These are phyloP conservation scores for Talaromyces nanjingensis DNA, from an alignment of 495 filamentous ascomycete genomes.

Conservation along the genomic window DNA sequence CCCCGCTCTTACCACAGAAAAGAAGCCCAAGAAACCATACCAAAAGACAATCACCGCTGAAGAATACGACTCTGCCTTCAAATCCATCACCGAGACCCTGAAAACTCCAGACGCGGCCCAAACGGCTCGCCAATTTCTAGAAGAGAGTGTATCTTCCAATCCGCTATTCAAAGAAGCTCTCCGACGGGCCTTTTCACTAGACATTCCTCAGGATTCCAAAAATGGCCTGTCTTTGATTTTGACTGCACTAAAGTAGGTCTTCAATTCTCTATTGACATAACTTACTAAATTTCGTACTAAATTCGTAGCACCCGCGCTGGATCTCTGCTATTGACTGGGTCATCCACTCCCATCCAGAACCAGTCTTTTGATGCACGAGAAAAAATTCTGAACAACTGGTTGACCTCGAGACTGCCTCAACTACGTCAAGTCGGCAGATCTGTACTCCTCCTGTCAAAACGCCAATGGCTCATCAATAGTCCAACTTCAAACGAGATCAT, in stretches of 20 bases:
- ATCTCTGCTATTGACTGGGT: constrained; percentile 60
- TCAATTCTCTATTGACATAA: neutral
- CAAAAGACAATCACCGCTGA: constrained; percentile 27
- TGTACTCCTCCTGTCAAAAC: constrained; percentile 47
- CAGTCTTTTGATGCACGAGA: constrained; percentile 56
- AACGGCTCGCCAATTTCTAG: constrained; percentile 36
- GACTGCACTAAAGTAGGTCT: constrained; percentile 46
- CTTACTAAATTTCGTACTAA: constrained; percentile 8
- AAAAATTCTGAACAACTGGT: constrained; percentile 54
- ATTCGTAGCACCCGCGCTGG: constrained; percentile 63
- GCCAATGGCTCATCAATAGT: constrained; percentile 52
- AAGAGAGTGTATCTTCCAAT: constrained; percentile 42
- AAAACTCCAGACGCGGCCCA: constrained; percentile 22
- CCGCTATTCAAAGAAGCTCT: constrained; percentile 38
- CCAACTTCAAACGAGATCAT: constrained; percentile 49
- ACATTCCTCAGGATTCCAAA: constrained; percentile 39
- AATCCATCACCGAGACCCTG: constrained; percentile 22
- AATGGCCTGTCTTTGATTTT: constrained; percentile 46
- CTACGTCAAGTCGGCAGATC: constrained; percentile 51
- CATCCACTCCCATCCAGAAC: constrained; percentile 51
- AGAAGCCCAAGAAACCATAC: constrained; percentile 16
- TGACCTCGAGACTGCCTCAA: constrained; percentile 47
- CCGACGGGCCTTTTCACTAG: constrained; percentile 34
- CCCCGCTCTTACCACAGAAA: constrained; percentile 37
- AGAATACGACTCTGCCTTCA: constrained; percentile 26